Base-by-base conservation (phyloP, 768 basidiomycete species). In the Xerocomellus intermedius region DNA sequence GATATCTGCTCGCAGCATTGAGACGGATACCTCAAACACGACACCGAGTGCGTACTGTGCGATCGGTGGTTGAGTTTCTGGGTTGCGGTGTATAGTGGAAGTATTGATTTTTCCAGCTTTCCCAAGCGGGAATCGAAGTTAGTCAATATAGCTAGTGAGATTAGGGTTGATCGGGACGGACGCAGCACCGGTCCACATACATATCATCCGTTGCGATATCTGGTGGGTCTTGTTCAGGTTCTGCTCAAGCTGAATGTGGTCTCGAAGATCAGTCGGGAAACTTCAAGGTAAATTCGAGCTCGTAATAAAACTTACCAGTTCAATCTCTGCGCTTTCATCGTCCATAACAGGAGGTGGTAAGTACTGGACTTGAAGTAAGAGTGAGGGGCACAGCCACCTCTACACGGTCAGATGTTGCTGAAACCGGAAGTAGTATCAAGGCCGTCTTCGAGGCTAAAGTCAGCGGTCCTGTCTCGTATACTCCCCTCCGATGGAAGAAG, bases 171-270 rank as follows among this genome's bases (percentile, higher is more conserved):
- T 54, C 38, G 14, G 14, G 22, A 24, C 28, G 41, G 33, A 36
- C 50, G 32, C 42, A 48, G 9, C 36, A 39, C 67, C 28, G 5
- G 22, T 33, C 24, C 9, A 64, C 87, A 52, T 74, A 93, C 90
- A 82, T 56, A 83, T 91, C 91, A 94, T 93, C 48, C 89, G 79
- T 64, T 88, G 87, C 1, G 91, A 92, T 56, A 91, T 87, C 64
- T 89, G 89, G 21, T 82, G 82, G 0, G 91, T 93, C 73, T 92
- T 93, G 70, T 88, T 85, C 41, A 94, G 75, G 66, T 93, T 92
- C 71, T 93, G 91, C 73, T 94, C 89, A 10, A 94, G 79, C 91
- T 91, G 42, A 22, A 19, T 13, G 32, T 8, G 37, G n/a, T n/a
- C n/a, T 13, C 17, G 24, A 3, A 37, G 13, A 30, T 56, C 14